phyloP scores from a whole-genome alignment of 2,329 filamentous ascomycete genomes.

The Spiromastix sp. region DNA sequence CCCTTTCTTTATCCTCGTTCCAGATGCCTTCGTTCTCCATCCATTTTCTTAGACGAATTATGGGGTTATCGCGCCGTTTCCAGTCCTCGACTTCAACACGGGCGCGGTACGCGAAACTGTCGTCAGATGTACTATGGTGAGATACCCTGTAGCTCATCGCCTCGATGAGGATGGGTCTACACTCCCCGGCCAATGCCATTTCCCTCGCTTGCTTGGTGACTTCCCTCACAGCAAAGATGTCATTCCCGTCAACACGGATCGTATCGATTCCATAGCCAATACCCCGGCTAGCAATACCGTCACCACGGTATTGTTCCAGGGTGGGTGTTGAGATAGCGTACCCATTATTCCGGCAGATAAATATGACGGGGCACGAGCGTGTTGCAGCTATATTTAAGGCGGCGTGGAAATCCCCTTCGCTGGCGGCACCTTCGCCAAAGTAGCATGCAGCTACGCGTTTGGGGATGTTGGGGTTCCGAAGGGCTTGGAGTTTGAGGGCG shows the following conservation, averaged over 20 bases:
- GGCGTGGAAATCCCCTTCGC: slow-evolving; percentile 85
- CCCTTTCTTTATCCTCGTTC: slow-evolving; percentile 74
- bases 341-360: slow-evolving; percentile 87
- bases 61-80: slow-evolving; percentile 82
- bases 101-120: slow-evolving; percentile 91
- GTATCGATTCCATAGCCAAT: slow-evolving; percentile 92
- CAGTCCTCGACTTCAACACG: slow-evolving; percentile 90
- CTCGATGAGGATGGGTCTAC: slow-evolving; percentile 76
- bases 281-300: slow-evolving; percentile 79
- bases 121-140: slow-evolving; percentile 93
- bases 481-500: slow-evolving; percentile 69
- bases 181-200: slow-evolving; percentile 70
- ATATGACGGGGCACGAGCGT: slow-evolving; percentile 74
- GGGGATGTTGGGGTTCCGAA: slow-evolving; percentile 58
- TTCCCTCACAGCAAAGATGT: slow-evolving; percentile 79
- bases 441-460: slow-evolving; percentile 68
- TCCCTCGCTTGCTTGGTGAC: slow-evolving; percentile 66
- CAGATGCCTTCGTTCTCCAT: slow-evolving; percentile 74
- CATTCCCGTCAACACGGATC: slow-evolving; percentile 86
- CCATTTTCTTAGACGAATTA: slow-evolving; percentile 79
- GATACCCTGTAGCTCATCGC: slow-evolving; percentile 98
- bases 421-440: slow-evolving; percentile 84
- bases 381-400: slow-evolving; percentile 87
- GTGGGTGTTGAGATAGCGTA: slow-evolving; percentile 87
- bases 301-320: slow-evolving; percentile 80